phyloP scores from a whole-genome alignment of 2,329 filamentous ascomycete genomes.

The Metarhizium brunneum region DNA sequence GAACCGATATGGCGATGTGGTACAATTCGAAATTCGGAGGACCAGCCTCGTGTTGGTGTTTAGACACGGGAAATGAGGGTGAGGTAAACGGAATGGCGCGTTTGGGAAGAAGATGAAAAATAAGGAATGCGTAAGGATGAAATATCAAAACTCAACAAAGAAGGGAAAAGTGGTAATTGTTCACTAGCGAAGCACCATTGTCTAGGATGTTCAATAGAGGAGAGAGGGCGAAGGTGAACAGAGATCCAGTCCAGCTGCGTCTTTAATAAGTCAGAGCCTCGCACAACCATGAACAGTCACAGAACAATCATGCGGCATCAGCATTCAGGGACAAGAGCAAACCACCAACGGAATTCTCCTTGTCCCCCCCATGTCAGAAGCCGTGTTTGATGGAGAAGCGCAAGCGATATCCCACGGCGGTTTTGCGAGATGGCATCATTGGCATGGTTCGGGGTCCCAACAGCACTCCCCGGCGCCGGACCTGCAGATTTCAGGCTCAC shows the following conservation, averaged over 20 bases:
- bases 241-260: neutral
- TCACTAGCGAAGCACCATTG: constrained; percentile 2
- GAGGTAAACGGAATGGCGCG: neutral
- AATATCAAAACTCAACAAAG: neutral
- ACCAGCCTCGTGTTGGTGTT: neutral
- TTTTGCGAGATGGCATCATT: too few relatives aligned
- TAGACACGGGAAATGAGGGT: neutral
- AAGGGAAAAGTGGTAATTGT: neutral
- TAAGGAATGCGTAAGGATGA: neutral
- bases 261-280: neutral
- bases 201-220: neutral
- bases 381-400: neutral
- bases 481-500: neutral
- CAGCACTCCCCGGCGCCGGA: neutral
- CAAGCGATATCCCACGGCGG: neutral
- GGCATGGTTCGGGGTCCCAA: neutral
- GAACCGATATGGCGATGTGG: neutral
- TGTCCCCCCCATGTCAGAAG: neutral
- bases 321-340: neutral
- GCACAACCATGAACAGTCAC: constrained; percentile 2
- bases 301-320: neutral
- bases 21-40: neutral
- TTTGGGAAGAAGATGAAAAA: neutral
- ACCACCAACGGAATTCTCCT: neutral
- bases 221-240: neutral